phyloP scores from a whole-genome alignment of 2,329 filamentous ascomycete species.

The Fusarium ambrosium region DNA sequence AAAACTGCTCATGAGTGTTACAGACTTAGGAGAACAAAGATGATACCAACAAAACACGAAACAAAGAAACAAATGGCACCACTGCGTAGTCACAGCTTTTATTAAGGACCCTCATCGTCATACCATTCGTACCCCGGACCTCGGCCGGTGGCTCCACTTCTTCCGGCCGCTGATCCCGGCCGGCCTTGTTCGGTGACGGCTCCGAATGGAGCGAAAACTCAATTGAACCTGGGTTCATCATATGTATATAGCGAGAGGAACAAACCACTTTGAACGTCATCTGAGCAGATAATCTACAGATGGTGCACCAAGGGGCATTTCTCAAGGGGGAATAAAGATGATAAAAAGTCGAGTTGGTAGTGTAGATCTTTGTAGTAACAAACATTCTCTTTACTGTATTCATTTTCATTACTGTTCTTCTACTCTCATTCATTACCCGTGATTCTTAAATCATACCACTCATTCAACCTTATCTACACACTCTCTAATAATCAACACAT shows the following conservation, averaged over 20 bases:
- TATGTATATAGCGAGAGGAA: neutral
- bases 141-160: neutral
- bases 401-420: neutral
- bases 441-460: neutral
- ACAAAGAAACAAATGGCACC: neutral
- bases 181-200: conserved; percentile 3
- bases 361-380: neutral
- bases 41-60: neutral
- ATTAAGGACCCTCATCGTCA: conserved; percentile 8
- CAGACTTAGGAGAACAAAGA: conserved; percentile 9
- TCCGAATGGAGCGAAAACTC: conserved; percentile 19
- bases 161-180: conserved; percentile 16
- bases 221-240: neutral
- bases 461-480: neutral
- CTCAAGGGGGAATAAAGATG: neutral
- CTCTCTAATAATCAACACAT: neutral
- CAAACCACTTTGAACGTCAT: conserved; percentile 16
- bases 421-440: neutral
- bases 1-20: conserved; percentile 13
- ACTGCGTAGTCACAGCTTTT: neutral
- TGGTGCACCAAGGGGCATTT: neutral
- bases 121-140: neutral
- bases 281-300: conserved; percentile 1
- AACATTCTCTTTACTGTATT: neutral
- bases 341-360: neutral